Evolutionary conservation across 2,329 filamentous ascomycete genomes (phyloP), one percentile per base, ranked within the genome.

Genomic region (Aspergillus sp.): DNA sequence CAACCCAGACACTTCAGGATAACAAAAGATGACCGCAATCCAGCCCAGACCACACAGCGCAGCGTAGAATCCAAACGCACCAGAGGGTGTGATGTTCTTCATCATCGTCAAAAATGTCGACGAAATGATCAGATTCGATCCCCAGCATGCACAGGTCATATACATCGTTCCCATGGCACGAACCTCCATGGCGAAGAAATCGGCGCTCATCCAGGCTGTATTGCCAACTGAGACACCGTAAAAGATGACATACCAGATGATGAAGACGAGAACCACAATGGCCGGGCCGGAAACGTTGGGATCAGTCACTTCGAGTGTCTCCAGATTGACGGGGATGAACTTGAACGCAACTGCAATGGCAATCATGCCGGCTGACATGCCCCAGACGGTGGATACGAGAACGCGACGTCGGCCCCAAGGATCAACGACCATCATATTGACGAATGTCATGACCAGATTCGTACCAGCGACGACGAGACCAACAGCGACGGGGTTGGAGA

Each of bases 51-150:
- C 64, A 51, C 73, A 77, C 31, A 77, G 72, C 0, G 62, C 70
- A 1, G 72, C 70, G 43, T 76, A 78, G 56, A 78, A 77, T 7
- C 73, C 73, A 47, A 77, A 78, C 0, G 74, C 69, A 1, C 75
- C 74, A 3, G 65, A 70, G 0, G 73, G 72, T 0, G 74, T 76
- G 40, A 68, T 72, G 12, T 58, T 59, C 47, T 77, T 67, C 67
- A 76, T 76, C 67, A 68, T 68, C 26, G 67, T 71, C 9, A 76
- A 53, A 58, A 77, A 77, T 0, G 72, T 76, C 2, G 69, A 74
- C 6, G 71, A 61, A 36, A 77, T 67, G 42, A 77, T 74, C 46
- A 77, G 67, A 52, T 76, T 76, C 42, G 59, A 67, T 9, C 66
- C 68, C 73, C 71, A 73, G 54, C 62, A 68, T 5, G 67, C 69